Evolutionary conservation across 768 basidiomycete genomes (phyloP).

Genomic region (Rhizopogon rudus): DNA sequence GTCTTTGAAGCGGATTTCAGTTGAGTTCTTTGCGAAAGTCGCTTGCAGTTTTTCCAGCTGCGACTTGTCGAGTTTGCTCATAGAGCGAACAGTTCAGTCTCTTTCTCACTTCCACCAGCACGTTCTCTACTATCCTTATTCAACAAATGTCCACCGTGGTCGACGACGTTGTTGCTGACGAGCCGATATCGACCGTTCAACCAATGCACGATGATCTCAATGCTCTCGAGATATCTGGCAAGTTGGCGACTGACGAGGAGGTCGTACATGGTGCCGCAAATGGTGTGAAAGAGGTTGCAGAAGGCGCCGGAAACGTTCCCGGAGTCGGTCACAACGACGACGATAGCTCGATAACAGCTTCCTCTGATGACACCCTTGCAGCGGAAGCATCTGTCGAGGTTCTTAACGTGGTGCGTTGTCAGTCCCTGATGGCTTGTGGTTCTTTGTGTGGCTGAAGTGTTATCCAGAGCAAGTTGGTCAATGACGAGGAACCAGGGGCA

Average conservation of each 20-base stretch:
- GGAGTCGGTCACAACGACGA: not conserved
- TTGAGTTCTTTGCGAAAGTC: not conserved
- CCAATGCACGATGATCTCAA: not conserved
- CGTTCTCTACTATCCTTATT: slow-evolving; percentile 10
- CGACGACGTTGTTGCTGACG: not conserved
- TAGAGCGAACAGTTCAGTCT: not conserved
- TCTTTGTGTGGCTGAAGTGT: not conserved
- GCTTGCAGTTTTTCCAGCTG: slow-evolving; percentile 5
- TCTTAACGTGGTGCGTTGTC: not conserved
- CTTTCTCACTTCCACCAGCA: not conserved
- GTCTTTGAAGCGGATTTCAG: slow-evolving; percentile 2
- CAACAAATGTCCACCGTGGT: slow-evolving; percentile 3
- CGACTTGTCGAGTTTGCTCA: slow-evolving; percentile 1
- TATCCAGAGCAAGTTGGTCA: not conserved
- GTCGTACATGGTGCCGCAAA: not conserved
- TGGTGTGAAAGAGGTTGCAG: not conserved
- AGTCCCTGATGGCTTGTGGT: not conserved
- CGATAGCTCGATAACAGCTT: not conserved
- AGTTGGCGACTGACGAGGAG: not conserved
- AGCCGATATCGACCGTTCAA: slow-evolving; percentile 8
- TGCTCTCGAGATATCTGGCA: not conserved
- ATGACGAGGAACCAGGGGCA: not conserved
- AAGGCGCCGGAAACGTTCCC: not conserved
- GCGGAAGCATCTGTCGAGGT: not conserved
- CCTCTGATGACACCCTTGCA: not conserved